Evolutionary conservation across 2,329 filamentous ascomycete genomes (phyloP).

Genomic region (Pyrenophora teres): DNA sequence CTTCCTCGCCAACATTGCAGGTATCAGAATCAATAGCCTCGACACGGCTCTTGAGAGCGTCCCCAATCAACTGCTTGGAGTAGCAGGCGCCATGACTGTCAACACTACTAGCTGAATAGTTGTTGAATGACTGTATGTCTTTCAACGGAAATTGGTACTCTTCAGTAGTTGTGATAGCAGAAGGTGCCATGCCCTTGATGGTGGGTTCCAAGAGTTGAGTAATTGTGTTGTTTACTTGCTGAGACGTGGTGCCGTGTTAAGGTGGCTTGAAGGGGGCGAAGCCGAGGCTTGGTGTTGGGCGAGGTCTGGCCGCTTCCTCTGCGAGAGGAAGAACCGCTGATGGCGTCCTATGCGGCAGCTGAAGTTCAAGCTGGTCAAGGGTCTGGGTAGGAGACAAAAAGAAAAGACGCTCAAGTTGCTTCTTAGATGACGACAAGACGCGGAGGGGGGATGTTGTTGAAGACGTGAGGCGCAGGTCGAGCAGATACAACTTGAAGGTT

Average conservation of each 20-base stretch:
- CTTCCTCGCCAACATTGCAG: constrained; percentile 91
- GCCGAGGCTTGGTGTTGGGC: constrained; percentile 81
- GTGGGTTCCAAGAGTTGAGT: constrained; percentile 30
- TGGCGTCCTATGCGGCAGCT: constrained; percentile 99
- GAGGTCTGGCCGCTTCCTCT: constrained; percentile 98
- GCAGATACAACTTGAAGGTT: constrained; percentile 55
- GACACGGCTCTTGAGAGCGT: constrained; percentile 84
- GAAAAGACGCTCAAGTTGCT: constrained; percentile 50
- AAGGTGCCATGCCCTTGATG: constrained; percentile 72
- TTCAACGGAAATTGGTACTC: constrained; percentile 50
- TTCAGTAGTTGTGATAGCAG: constrained; percentile 60
- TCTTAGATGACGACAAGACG: constrained; percentile 42
- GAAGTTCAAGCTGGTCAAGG: constrained; percentile 66
- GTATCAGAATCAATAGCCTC: constrained; percentile 81
- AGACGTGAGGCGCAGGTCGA: constrained; percentile 53
- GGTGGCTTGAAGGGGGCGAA: constrained; percentile 94
- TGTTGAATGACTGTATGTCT: constrained; percentile 36
- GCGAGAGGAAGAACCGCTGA: constrained; percentile 98
- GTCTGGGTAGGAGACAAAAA: constrained; percentile 51
- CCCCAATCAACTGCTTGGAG: constrained; percentile 81
- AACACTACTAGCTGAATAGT: constrained; percentile 39
- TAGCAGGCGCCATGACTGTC: constrained; percentile 57
- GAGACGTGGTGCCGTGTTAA: constrained; percentile 64
- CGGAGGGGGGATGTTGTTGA: constrained; percentile 57
- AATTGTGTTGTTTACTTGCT: constrained; percentile 14